These are phyloP conservation scores for Globisporangium alternatum DNA, from an alignment of 352 stramenopile genomes.

Conservation along the genomic window DNA sequence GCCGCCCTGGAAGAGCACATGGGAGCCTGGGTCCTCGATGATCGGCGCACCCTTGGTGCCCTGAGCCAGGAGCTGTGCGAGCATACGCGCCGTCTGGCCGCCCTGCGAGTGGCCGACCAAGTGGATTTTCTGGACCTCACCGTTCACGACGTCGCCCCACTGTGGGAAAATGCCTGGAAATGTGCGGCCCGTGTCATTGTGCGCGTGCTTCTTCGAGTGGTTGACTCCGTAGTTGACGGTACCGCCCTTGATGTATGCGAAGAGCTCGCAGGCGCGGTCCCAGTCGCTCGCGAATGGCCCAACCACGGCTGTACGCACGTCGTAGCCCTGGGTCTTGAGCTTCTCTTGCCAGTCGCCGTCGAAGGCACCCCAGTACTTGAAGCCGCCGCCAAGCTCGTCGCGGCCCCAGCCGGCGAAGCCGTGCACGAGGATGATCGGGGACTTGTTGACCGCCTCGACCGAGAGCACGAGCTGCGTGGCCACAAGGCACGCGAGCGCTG, in stretches of 20 bases:
- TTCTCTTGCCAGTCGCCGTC: slow-evolving; percentile 32
- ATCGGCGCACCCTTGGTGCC: slow-evolving; percentile 28
- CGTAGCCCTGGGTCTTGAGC: slow-evolving; percentile 28
- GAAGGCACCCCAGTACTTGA: slow-evolving; percentile 38
- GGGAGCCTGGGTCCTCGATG: slow-evolving; percentile 21
- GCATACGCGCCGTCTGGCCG: slow-evolving; percentile 38
- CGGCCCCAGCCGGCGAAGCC: slow-evolving; percentile 35
- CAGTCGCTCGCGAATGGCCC: slow-evolving; percentile 40
- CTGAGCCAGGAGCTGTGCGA: slow-evolving; percentile 35
- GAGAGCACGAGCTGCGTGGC: slow-evolving; percentile 8
- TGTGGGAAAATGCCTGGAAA: slow-evolving; percentile 33
- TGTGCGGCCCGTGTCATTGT: slow-evolving; percentile 28
- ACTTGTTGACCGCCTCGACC: slow-evolving; percentile 13
- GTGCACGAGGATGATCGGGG: slow-evolving; percentile 38
- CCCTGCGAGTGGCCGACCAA: slow-evolving; percentile 38
- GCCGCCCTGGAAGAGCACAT: slow-evolving; percentile 25
- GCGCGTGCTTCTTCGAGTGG: slow-evolving; percentile 27
- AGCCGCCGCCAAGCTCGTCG: slow-evolving; percentile 28
- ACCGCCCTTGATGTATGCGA: slow-evolving; percentile 43
- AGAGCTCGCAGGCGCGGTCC: slow-evolving; percentile 51
- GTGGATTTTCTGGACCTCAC: slow-evolving; percentile 40
- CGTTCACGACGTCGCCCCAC: slow-evolving; percentile 34
- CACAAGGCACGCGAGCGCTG: not conserved
- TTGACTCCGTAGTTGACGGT: slow-evolving; percentile 38
- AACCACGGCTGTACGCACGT: slow-evolving; percentile 30